Evolutionary conservation across 352 stramenopile genomes (phyloP), one percentile per base, ranked within the genome.

Genomic region (Phytophthora sansomeana): DNA sequence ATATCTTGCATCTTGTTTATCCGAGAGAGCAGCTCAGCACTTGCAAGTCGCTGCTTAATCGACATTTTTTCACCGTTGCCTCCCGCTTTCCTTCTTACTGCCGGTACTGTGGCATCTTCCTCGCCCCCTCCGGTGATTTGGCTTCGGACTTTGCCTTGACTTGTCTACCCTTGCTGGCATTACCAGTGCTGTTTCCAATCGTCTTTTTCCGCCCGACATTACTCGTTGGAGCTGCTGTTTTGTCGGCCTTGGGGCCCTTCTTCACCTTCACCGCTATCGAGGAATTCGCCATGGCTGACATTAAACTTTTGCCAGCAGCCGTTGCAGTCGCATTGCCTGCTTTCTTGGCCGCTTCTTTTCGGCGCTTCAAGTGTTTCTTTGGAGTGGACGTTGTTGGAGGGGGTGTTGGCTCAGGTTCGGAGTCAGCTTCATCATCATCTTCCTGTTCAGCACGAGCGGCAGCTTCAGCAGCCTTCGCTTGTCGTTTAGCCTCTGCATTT

Each of bases 1-100:
- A 91, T 78, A 29, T 92, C 84, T 44, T 89, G 78, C 58, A 88
- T 79, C 39, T 78, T 80, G 21, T 54, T 67, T 46, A 89, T 81
- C 41, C 69, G 67, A 35, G 77, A 60, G 29, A 89, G 75, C 42
- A 86, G 57, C n/a, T 83, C 78, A 55, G 73, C 77, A 50, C 83
- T 85, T 6, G 72, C 75, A 39, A 86, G 56, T 17, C 77, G 69
- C 44, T 83, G 67, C 42, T 85, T 77, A 32, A 78, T 74, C 11
- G 63, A 78, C 60, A 83, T 53, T 19, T 72, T 81, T 24, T 74
- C 67, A 26, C 16, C 46, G 26, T 72, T 75, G 9, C 43, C 53
- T 55, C 39, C 33, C 7, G 47, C 35, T 16, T 69, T 80, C 43
- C 56, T 74, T 29, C 57, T 76, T 32, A 19, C 24, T 35, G 28